Evolutionary conservation across 805 yeast genomes (phyloP).

Genomic region (Candida endomychidarum): DNA sequence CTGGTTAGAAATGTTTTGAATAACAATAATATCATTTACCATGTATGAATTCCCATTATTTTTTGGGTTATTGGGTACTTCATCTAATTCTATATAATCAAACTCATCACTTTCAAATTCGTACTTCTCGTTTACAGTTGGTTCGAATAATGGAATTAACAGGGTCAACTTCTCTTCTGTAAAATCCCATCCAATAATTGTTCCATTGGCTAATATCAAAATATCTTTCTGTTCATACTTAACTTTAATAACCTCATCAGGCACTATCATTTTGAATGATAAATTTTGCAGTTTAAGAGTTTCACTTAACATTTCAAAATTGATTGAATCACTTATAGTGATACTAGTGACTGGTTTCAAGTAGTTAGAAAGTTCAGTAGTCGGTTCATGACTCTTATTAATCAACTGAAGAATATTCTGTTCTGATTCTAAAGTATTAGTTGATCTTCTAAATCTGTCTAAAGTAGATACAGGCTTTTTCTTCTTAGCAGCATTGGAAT

Average conservation of each 20-base stretch:
- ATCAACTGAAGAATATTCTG: slow-evolving; percentile 25
- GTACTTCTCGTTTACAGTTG: slow-evolving; percentile 43
- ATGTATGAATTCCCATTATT: slow-evolving; percentile 39
- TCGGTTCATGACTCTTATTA: slow-evolving; percentile 20
- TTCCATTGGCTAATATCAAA: slow-evolving; percentile 71
- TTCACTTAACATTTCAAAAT: slow-evolving; percentile 48
- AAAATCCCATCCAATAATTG: slow-evolving; percentile 83
- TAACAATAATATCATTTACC: slow-evolving; percentile 68
- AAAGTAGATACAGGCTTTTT: slow-evolving; percentile 26
- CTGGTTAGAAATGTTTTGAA: slow-evolving; percentile 50
- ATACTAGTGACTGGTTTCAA: slow-evolving; percentile 59
- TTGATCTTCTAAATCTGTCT: slow-evolving; percentile 28
- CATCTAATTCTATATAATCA: slow-evolving; percentile 62
- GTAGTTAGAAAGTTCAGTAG: slow-evolving; percentile 10
- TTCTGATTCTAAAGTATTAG: slow-evolving; percentile 25
- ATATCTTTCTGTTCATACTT: slow-evolving; percentile 47
- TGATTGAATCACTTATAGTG: slow-evolving; percentile 71
- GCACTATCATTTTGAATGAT: slow-evolving; percentile 38
- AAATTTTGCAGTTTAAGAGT: slow-evolving; percentile 38
- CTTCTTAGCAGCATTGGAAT: slow-evolving; percentile 11
- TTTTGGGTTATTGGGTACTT: slow-evolving; percentile 21
- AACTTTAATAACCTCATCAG: slow-evolving; percentile 67
- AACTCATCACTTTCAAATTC: slow-evolving; percentile 78
- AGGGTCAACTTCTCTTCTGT: slow-evolving; percentile 51
- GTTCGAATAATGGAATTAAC: slow-evolving; percentile 52